phyloP scores from a whole-genome alignment of 768 basidiomycete genomes.

The Russula griseocarnosa region DNA sequence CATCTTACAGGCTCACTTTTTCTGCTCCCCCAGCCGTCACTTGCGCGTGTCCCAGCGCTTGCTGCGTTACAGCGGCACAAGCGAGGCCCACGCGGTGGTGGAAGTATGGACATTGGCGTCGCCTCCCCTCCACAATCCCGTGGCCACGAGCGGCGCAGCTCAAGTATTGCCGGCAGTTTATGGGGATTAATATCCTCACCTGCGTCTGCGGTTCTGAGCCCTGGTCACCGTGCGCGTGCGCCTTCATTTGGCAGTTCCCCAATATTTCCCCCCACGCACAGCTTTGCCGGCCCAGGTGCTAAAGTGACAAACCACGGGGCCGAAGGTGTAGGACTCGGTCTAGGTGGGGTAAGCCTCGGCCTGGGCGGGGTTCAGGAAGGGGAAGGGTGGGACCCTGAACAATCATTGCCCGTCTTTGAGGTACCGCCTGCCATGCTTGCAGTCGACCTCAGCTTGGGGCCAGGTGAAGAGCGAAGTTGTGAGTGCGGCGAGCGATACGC shows the following conservation, averaged over 20 bases:
- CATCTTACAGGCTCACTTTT: slow-evolving; percentile 68
- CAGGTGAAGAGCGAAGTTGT: slow-evolving; percentile 87
- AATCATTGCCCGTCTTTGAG: slow-evolving; percentile 79
- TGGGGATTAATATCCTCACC: slow-evolving; percentile 37
- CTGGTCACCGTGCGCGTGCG: slow-evolving; percentile 30
- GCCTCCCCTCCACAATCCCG: slow-evolving; percentile 35
- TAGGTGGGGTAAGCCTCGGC: slow-evolving; percentile 31
- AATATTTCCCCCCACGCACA: slow-evolving; percentile 19
- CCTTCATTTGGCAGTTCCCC: slow-evolving; percentile 28
- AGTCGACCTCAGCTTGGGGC: slow-evolving; percentile 74
- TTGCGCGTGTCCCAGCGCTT: slow-evolving; percentile 44
- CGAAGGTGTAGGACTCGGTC: slow-evolving; percentile 35
- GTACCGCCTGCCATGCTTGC: slow-evolving; percentile 84
- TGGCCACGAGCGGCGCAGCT: slow-evolving; percentile 46
- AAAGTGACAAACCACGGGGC: slow-evolving; percentile 13
- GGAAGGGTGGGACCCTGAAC: slow-evolving; percentile 56
- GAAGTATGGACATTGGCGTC: slow-evolving; percentile 74
- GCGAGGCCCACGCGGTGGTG: slow-evolving; percentile 58
- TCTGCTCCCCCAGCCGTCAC: slow-evolving; percentile 48
- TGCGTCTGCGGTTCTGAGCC: slow-evolving; percentile 21
- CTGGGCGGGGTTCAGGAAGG: slow-evolving; percentile 28
- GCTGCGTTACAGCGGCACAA: slow-evolving; percentile 49
- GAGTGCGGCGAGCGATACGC: slow-evolving; percentile 34
- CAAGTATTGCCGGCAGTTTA: slow-evolving; percentile 50
- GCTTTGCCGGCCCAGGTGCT: slow-evolving; percentile 18